Evolutionary conservation across 306 rosid species (phyloP), one percentile per base, ranked within the genome.

Genomic region (cucumber (Cucumis sativus)): DNA sequence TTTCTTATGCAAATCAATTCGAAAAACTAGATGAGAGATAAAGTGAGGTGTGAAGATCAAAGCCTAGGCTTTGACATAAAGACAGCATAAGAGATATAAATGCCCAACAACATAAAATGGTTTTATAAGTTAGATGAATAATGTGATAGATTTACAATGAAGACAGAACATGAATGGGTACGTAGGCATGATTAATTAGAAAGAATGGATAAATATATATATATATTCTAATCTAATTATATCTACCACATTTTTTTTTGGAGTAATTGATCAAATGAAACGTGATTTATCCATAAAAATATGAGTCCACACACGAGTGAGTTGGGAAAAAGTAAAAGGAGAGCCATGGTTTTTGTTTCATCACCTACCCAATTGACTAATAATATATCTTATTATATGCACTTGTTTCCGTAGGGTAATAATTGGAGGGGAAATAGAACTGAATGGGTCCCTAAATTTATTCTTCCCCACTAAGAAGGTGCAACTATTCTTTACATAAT

Each of bases 331-430:
- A 23, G 25, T 23, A 23, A 23, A 69, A 1, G 55, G 23, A 70
- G 2, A 70, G 2, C 21, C 23, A 2, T 4, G 12, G 40, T 39
- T 47, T 72, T 28, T 28, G 30, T 3, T 28, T 28, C 16, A 30
- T 51, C 35, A 72, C 77, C 77, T 49, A 72, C 57, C 77, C 77
- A 30, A 73, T 73, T 73, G 63, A 73, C 63, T 73, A 49, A 54
- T 12, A 45, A 33, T 43, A 43, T 47, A 47, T 47, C 0, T 73
- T 52, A 72, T 72, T 72, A 72, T 51, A 28, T 28, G 41, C 61
- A 51, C 25, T 51, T 73, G 76, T 73, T 73, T 73, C 23, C 23
- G n/a, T 54, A 73, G 62, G 47, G 63, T 54, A 73, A 73, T 73
- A 73, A 54, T 73, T 73, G 61, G 47, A 52, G 77, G 63, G 30